Base-by-base conservation (phyloP, 768 basidiomycete genomes). In the Russula sp. region DNA sequence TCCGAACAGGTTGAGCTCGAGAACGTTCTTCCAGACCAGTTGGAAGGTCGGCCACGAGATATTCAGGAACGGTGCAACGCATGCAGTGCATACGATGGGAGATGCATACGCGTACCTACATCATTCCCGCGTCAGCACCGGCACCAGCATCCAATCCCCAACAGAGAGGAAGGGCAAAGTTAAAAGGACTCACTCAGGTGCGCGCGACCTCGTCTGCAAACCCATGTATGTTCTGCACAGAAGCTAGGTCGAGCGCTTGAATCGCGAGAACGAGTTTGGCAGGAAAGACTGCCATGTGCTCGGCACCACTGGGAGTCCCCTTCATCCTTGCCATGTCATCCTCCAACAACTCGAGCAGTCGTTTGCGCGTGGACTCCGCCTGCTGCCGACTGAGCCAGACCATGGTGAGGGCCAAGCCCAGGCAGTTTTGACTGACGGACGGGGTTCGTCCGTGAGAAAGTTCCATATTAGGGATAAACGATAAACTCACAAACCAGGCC, bases 11-110 rank as follows among this genome's bases (percentile, higher is more conserved):
- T 77, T 68, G 51, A 53, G n/a, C n/a, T n/a, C n/a, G n/a, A n/a
- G n/a, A n/a, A n/a, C n/a, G n/a, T n/a, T n/a, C n/a, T n/a, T n/a
- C 13, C 79, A 35, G n/a, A 87, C 58, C 66, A 88, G 83, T 20
- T 73, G 71, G 42, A 84, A 32, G 2, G 63, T 56, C 0, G 72
- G 56, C 81, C 80, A 85, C 68, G 85, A 70, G 38, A 93, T 79
- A 13, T 73, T 72, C 35, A 67, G 70, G 68, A 86, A 87, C 63
- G 79, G 79, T 1, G 81, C 82, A 0, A 86, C 74, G 5, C 92
- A 92, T 13, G 92, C 92, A 64, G 93, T 94, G 71, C 80, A n/a
- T n/a, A n/a, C 9, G 7, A n/a, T n/a, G n/a, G n/a, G n/a, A n/a
- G n/a, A n/a, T n/a, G n/a, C n/a, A n/a, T n/a, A n/a, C n/a, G n/a